Percentiles rank a stretch among this genome's conserved stretches.
Evolutionary conservation across 176 grass and related monocot genomes (phyloP).

Genomic region (Neostapfia colusana): DNA sequence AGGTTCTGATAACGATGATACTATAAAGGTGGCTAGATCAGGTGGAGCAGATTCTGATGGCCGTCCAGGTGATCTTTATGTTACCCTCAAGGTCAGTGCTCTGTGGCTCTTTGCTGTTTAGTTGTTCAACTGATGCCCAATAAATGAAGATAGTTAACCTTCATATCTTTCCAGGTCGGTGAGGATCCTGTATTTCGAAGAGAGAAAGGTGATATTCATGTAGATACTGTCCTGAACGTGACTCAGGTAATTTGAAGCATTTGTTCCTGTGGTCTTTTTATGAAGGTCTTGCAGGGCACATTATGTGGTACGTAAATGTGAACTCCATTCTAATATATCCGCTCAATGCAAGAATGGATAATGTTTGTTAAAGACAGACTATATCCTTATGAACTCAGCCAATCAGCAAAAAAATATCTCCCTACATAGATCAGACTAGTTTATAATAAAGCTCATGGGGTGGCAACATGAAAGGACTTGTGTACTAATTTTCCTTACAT

Average conservation of each 20-base stretch:
- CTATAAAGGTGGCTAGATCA: slow-evolving; percentile 70
- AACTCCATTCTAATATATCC: not conserved
- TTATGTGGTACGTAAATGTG: not conserved
- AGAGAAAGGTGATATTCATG: slow-evolving; percentile 91
- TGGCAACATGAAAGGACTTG: not conserved
- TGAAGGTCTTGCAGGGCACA: not conserved
- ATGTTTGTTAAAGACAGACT: not conserved
- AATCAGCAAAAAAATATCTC: not conserved
- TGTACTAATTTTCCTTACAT: not conserved
- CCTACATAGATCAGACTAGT: not conserved
- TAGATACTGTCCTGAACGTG: slow-evolving; percentile 78
- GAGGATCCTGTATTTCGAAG: slow-evolving; percentile 88
- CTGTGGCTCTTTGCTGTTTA: slow-evolving; percentile 4
- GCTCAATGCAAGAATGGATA: not conserved
- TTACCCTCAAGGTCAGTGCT: slow-evolving; percentile 65
- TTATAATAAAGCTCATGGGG: not conserved
- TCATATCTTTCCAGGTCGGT: slow-evolving; percentile 58
- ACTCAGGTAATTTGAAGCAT: slow-evolving; percentile 72
- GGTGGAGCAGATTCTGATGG: slow-evolving; percentile 86
- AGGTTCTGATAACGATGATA: slow-evolving; percentile 83
- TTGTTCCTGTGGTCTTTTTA: not conserved
- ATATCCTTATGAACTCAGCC: slow-evolving; percentile 1
- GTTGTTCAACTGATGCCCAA: not conserved
- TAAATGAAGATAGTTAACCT: slow-evolving; percentile 7
- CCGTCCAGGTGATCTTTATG: slow-evolving; percentile 85